Conservation (phyloP, 257 asterid genomes). For the Solanum ossicruentum region DNA sequence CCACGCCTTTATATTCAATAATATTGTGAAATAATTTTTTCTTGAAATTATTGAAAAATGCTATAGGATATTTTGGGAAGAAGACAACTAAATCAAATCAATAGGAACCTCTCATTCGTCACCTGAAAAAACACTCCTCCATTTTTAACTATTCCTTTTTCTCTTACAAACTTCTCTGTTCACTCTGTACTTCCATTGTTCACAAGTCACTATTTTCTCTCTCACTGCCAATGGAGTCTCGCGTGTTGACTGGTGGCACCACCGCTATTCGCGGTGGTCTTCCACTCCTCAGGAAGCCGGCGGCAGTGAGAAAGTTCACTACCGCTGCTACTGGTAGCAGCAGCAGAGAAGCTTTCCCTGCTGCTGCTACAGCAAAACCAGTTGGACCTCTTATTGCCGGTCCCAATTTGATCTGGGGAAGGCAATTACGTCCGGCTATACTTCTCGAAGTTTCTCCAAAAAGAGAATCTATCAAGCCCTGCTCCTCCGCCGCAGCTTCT, state of each 20-base stretch:
- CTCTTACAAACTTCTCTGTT: neutral
- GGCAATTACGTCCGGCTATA: slow-evolving; percentile 68
- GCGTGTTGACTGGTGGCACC: slow-evolving; percentile 49
- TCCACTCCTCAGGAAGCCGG: slow-evolving; percentile 32
- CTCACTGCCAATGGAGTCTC: slow-evolving; percentile 81
- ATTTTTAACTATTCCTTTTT: neutral
- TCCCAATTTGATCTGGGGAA: slow-evolving; percentile 57
- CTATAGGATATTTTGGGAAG: neutral
- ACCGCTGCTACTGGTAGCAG: neutral
- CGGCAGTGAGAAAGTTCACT: slow-evolving; percentile 24
- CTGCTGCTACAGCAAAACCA: neutral
- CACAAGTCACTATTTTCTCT: slow-evolving; percentile 2
- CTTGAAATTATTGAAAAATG: neutral
- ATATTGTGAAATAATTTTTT: too few species aligned
- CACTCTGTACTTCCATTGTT: neutral
- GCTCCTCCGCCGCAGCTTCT: slow-evolving; percentile 56
- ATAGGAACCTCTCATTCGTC: slow-evolving; percentile 33
- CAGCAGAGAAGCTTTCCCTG: neutral
- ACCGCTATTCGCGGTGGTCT: slow-evolving; percentile 48
- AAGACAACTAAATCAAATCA: slow-evolving; percentile 2
- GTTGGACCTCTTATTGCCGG: slow-evolving; percentile 34
- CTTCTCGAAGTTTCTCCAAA: slow-evolving; percentile 53
- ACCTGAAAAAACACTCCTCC: slow-evolving; percentile 17
- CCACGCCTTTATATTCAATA: too few species aligned
- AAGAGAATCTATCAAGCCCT: slow-evolving; percentile 35